These are phyloP conservation scores for Boletus pseudopeckii DNA, from an alignment of 768 basidiomycete species.

Conservation along the genomic window DNA sequence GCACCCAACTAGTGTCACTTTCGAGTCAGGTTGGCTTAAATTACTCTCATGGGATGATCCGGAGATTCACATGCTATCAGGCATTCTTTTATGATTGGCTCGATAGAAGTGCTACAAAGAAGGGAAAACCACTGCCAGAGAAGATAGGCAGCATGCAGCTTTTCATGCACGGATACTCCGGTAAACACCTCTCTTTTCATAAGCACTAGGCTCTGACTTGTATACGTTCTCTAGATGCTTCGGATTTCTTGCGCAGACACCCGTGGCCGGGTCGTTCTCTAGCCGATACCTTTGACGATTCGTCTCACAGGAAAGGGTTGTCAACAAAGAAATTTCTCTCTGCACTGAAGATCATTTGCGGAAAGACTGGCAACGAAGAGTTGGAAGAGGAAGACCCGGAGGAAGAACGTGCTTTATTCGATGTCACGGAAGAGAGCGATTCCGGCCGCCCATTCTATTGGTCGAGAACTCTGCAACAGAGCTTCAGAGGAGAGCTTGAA, in stretches of 20 bases:
- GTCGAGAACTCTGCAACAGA: constrained; percentile 73
- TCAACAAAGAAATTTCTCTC: constrained; percentile 64
- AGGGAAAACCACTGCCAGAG: constrained; percentile 78
- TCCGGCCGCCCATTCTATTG: constrained; percentile 72
- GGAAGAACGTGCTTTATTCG: constrained; percentile 67
- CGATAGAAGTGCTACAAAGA: constrained; percentile 76
- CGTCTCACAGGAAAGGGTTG: constrained; percentile 69
- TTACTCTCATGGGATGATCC: not conserved
- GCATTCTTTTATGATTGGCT: constrained; percentile 95
- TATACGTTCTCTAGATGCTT: constrained; percentile 57
- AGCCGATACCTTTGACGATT: constrained; percentile 82
- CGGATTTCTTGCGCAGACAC: constrained; percentile 79
- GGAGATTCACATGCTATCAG: constrained; percentile 31
- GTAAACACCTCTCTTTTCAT: constrained; percentile 31
- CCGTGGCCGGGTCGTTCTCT: constrained; percentile 88
- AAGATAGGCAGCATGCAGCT: constrained; percentile 92
- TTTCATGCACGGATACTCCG: constrained; percentile 81
- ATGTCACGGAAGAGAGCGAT: constrained; percentile 56
- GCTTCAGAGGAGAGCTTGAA: constrained; percentile 85
- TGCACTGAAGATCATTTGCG: constrained; percentile 78
- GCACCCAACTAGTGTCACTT: constrained; percentile 78
- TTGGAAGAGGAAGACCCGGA: constrained; percentile 74
- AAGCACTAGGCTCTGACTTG: not conserved
- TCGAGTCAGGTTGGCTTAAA: constrained; percentile 55
- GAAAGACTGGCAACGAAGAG: constrained; percentile 74